phyloP scores from a whole-genome alignment of 2,329 filamentous ascomycete species.

The Calcarisporium arbuscula region DNA sequence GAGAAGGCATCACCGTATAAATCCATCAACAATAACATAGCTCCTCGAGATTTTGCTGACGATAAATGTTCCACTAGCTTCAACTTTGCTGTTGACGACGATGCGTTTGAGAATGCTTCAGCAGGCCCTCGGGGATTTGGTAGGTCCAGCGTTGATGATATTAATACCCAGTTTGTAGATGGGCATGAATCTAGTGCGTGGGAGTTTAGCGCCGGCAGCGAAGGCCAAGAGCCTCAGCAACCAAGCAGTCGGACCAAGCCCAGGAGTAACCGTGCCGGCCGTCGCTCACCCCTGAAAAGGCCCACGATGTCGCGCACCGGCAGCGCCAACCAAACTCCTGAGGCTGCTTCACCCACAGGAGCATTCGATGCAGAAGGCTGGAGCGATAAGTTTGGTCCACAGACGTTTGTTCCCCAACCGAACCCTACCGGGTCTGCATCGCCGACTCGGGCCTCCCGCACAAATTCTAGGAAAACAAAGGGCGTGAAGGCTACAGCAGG shows the following conservation, averaged over 20 bases:
- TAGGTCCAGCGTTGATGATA: slow-evolving; percentile 50
- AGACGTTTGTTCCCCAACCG: slow-evolving; percentile 46
- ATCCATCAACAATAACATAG: not conserved
- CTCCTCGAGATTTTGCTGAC: slow-evolving; percentile 23
- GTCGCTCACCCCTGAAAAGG: slow-evolving; percentile 31
- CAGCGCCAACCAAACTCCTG: slow-evolving; percentile 14
- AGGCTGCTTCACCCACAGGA: slow-evolving; percentile 17
- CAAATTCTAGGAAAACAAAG: slow-evolving; percentile 53
- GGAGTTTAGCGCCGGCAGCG: slow-evolving; percentile 47
- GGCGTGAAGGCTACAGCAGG: slow-evolving; percentile 45
- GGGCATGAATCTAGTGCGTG: slow-evolving; percentile 38
- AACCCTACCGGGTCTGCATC: slow-evolving; percentile 32
- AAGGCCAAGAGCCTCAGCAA: slow-evolving; percentile 23
- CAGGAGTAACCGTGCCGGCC: too few relatives aligned
- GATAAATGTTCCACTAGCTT: slow-evolving; percentile 38
- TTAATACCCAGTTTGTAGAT: slow-evolving; percentile 54
- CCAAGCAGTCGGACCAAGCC: slow-evolving; percentile 33
- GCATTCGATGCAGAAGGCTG: slow-evolving; percentile 47
- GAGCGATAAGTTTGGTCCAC: slow-evolving; percentile 46
- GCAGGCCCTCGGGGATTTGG: slow-evolving; percentile 35
- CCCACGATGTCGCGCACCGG: slow-evolving; percentile 15
- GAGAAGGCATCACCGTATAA: slow-evolving; percentile 10
- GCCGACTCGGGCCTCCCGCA: slow-evolving; percentile 36
- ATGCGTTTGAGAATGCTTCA: slow-evolving; percentile 30
- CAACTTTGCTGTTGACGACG: slow-evolving; percentile 38